Conservation (phyloP, 164 flowering plant genomes). For the Dillenia suffruticosa region DNA sequence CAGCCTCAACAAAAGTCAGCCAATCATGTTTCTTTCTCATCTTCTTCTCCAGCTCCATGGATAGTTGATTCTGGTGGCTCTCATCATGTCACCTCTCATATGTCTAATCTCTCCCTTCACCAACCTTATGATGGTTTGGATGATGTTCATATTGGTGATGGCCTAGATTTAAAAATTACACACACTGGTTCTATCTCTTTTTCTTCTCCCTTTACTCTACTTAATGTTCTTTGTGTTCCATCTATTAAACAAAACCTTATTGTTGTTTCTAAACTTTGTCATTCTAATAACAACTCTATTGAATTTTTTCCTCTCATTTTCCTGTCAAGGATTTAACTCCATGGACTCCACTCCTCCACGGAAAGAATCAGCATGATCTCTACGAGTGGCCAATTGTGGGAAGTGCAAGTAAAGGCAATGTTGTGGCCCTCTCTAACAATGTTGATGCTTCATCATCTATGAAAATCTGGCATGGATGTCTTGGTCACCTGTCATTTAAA, state of each 20-base stretch:
- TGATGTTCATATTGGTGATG: not conserved
- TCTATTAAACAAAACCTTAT: not conserved
- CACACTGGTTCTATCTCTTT: not conserved
- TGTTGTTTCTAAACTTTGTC: not conserved
- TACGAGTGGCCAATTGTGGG: not conserved
- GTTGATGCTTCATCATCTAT: not conserved
- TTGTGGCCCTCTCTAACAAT: not conserved
- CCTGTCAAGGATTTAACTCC: slow-evolving; percentile 9
- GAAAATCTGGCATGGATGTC: slow-evolving; percentile 2
- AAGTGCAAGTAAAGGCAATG: no score
- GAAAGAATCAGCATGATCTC: not conserved
- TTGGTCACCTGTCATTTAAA: slow-evolving; percentile 8
- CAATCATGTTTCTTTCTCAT: not conserved
- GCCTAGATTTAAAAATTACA: slow-evolving; percentile 2
- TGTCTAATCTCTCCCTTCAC: slow-evolving; percentile 3
- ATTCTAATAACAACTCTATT: not conserved
- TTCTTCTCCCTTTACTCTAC: not conserved
- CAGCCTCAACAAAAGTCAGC: not conserved
- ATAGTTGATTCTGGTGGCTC: not conserved
- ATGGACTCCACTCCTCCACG: slow-evolving; percentile 4
- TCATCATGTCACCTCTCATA: slow-evolving; percentile 4
- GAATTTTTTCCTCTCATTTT: slow-evolving; percentile 5
- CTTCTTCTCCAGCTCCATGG: not conserved
- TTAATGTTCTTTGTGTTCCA: slow-evolving; percentile 5
- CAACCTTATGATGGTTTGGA: not conserved